A percentile compares a stretch with the other conserved stretches of the same genome.
Evolutionary conservation across 2,329 filamentous ascomycete species (phyloP).

Genomic region (Colletotrichum costaricense): DNA sequence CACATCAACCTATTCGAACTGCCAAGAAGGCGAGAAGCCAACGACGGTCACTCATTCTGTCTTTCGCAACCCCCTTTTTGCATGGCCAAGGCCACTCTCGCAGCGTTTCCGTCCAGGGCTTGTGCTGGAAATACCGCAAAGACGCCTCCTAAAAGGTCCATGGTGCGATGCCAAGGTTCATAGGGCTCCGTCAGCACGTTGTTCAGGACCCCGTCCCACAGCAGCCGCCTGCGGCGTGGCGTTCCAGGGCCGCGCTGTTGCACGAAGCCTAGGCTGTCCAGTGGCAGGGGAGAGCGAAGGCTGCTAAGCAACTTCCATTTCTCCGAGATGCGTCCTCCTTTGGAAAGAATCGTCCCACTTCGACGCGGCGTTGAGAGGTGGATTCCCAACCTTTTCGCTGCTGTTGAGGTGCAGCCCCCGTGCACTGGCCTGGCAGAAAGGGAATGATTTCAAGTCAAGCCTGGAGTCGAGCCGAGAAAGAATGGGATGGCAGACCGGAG

Average conservation of each 20-base stretch:
- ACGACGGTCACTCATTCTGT: background rate
- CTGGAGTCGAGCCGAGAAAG: background rate
- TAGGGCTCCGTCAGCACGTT: conserved; percentile 25
- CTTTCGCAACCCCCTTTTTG: background rate
- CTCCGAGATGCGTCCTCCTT: conserved; percentile 14
- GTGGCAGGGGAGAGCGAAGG: background rate
- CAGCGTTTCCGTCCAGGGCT: background rate
- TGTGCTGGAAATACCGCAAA: background rate
- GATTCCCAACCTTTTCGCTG: conserved; percentile 20
- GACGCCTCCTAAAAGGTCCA: background rate
- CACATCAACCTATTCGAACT: background rate
- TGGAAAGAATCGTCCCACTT: conserved; percentile 25
- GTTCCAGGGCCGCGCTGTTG: conserved; percentile 5
- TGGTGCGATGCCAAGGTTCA: conserved; percentile 22
- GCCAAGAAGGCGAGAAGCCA: background rate
- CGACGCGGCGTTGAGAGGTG: conserved; percentile 17
- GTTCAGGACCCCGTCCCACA: conserved; percentile 6
- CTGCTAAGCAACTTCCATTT: conserved; percentile 31
- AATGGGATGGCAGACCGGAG: background rate
- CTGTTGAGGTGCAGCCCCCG: conserved; percentile 9
- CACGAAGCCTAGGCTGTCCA: conserved; percentile 18
- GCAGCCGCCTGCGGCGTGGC: conserved; percentile 19
- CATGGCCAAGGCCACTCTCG: conserved; percentile 20
- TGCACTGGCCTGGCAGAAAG: background rate
- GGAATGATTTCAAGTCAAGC: background rate